Base-by-base conservation (phyloP, 345 rosid species). In the Citrus maxima region DNA sequence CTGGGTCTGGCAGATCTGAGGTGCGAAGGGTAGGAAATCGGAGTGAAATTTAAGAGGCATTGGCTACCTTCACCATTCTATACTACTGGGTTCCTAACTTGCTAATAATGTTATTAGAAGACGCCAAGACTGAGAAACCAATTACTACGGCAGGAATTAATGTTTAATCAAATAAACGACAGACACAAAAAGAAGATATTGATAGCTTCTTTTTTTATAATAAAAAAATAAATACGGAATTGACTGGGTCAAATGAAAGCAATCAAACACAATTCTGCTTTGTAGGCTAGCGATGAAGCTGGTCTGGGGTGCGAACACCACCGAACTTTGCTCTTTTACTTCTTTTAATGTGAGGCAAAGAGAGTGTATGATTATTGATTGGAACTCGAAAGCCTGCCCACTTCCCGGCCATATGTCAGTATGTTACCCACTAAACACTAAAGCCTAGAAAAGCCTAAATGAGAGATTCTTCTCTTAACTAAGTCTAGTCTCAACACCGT, bases 331-430 rank as follows among this genome's bases (percentile, higher is more conserved):
- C 55, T 13, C 81, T 79, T 81, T 86, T 37, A 7, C 84, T 83
- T 75, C 83, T 84, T 86, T 84, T 73, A 16, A 86, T 82, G 87
- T 18, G 22, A 80, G n/a, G 34, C 76, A 62, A 51, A 55, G 34
- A 3, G 46, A 78, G 58, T 16, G 58, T 1, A 13, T 13, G 51
- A 46, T 13, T 46, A 13, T 12, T 46, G 51, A 46, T 46, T 13
- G 51, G 51, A 46, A 46, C 51, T 46, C 38, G 19, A 80, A 72
- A 77, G 83, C 82, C 46, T 46, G 63, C 77, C 40, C 79, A 62
- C 49, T 28, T 75, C 66, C 75, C 83, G 54, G 74, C 73, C 80
- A 78, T 3, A 3, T 3, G 49, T 42, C 49, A 42, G 49, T 12
- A 3, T 42, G 4, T 42, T 3, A 13, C 18, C 51, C 51, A 13